Percentiles rank a stretch among this genome's conserved stretches.
Conservation (phyloP, 768 basidiomycete species). For the Phlebiopsis gigantea region DNA sequence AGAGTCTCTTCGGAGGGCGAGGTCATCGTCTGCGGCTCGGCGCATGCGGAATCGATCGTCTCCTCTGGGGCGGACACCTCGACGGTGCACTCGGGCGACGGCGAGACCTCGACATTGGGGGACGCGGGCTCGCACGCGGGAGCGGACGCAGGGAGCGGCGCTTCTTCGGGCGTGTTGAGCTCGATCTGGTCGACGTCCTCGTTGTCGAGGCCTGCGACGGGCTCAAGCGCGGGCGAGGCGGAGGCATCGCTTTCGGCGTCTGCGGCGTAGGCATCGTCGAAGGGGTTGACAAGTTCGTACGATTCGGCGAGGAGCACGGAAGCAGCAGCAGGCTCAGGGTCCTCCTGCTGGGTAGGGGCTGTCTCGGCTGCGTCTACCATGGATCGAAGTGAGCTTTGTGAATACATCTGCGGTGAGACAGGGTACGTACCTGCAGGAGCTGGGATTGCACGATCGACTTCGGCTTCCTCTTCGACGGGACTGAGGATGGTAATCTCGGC, state of each 20-base stretch:
- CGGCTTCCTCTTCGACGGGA: not conserved
- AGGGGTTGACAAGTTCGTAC: not conserved
- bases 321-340: not conserved
- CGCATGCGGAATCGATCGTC: too few relatives aligned
- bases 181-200: not conserved
- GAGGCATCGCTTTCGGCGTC: not conserved
- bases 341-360: not conserved
- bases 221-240: not conserved
- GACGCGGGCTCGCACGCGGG: not conserved
- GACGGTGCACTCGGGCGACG: not conserved
- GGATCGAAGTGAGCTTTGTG: not conserved
- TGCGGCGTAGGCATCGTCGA: conserved; percentile 4
- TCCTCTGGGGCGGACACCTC: not conserved
- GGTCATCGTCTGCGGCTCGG: not conserved
- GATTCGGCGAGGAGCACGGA: not conserved
- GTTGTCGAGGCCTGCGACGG: not conserved
- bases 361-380: not conserved
- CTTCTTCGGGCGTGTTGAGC: not conserved
- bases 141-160: not conserved
- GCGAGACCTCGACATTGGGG: not conserved
- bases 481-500: not conserved
- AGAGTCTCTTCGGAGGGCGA: not conserved
- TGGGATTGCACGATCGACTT: not conserved
- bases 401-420: not conserved
- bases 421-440: not conserved